Conservation (phyloP, 202 grass and related monocot species). For the Schoenoplectus tabernaemontani region DNA sequence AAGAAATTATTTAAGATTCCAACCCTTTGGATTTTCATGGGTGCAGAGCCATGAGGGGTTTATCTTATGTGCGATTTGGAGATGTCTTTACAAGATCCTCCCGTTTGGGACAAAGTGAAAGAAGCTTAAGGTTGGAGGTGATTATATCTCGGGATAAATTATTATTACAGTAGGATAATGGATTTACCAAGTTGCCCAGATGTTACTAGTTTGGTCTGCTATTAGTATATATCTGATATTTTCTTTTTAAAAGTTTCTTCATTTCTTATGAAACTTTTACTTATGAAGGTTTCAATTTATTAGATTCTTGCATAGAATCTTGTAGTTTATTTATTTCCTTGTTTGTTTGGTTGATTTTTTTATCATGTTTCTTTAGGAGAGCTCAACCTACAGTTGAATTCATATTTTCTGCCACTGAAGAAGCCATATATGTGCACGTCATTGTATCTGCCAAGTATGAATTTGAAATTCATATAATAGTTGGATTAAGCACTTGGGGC, state of each 20-base stretch:
- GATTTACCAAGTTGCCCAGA: slow-evolving; percentile 1
- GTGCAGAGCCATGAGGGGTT: slow-evolving; percentile 56
- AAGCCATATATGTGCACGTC: slow-evolving; percentile 91
- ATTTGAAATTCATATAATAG: background rate
- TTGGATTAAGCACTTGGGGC: background rate
- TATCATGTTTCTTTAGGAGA: slow-evolving; percentile 52
- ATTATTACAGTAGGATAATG: background rate
- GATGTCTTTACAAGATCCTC: slow-evolving; percentile 90
- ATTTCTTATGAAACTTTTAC: too few species aligned
- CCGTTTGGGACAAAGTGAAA: slow-evolving; percentile 57
- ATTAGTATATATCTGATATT: background rate
- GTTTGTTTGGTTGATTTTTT: slow-evolving; percentile 32
- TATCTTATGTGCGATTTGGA: slow-evolving; percentile 93
- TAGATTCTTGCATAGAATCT: background rate
- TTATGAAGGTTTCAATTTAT: slow-evolving; percentile 5
- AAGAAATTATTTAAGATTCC: background rate
- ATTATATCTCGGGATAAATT: slow-evolving; percentile 6
- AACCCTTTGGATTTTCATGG: slow-evolving; percentile 3
- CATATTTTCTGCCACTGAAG: slow-evolving; percentile 87
- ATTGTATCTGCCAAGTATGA: slow-evolving; percentile 84
- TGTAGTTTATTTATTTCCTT: slow-evolving; percentile 10
- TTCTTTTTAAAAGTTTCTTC: too few species aligned
- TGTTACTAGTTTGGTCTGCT: background rate
- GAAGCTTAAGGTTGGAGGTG: slow-evolving; percentile 71
- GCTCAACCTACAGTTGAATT: slow-evolving; percentile 83